Conservation (phyloP, 1,284 basidiomycete genomes). For the Malassezia slooffiae region DNA sequence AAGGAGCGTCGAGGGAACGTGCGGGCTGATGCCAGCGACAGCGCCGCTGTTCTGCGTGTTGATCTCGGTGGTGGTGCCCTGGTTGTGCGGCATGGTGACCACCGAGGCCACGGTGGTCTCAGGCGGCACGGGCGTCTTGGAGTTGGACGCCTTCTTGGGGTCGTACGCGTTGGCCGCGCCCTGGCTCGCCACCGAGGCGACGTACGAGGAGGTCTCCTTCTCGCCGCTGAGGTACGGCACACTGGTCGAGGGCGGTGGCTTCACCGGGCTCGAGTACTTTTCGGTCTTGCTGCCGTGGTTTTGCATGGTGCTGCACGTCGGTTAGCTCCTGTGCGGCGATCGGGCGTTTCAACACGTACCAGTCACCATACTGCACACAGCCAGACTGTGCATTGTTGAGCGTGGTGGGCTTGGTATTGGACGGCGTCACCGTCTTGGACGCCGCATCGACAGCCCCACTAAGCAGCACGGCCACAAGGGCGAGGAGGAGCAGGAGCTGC, state of each 20-base stretch:
- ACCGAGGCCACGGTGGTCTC: constrained; percentile 3
- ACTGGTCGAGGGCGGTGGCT: background rate
- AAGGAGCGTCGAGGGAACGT: too few relatives aligned
- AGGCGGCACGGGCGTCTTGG: constrained; percentile 6
- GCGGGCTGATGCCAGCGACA: background rate
- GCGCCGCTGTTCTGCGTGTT: background rate
- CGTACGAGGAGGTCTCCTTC: background rate
- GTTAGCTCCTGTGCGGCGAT: background rate
- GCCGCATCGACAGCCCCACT: too few relatives aligned
- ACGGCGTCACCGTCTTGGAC: too few relatives aligned
- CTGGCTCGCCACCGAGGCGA: constrained; percentile 2
- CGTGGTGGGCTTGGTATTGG: constrained; percentile 5
- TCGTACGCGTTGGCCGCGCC: constrained; percentile 10
- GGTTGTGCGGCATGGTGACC: too few relatives aligned
- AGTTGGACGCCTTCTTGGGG: background rate
- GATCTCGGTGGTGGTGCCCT: background rate
- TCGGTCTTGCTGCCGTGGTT: constrained; percentile 7
- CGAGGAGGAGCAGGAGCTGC: too few relatives aligned
- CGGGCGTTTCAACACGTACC: constrained; percentile 7
- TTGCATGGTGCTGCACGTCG: constrained; percentile 1
- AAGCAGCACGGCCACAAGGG: too few relatives aligned
- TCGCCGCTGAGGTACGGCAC: constrained; percentile 4
- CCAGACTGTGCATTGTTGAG: constrained; percentile 9
- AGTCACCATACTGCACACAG: constrained; percentile 14
- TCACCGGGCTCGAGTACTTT: constrained; percentile 2